Evolutionary conservation across 2,329 filamentous ascomycete species (phyloP), one percentile per base, ranked within the genome.

Genomic region (Alternaria sp.): DNA sequence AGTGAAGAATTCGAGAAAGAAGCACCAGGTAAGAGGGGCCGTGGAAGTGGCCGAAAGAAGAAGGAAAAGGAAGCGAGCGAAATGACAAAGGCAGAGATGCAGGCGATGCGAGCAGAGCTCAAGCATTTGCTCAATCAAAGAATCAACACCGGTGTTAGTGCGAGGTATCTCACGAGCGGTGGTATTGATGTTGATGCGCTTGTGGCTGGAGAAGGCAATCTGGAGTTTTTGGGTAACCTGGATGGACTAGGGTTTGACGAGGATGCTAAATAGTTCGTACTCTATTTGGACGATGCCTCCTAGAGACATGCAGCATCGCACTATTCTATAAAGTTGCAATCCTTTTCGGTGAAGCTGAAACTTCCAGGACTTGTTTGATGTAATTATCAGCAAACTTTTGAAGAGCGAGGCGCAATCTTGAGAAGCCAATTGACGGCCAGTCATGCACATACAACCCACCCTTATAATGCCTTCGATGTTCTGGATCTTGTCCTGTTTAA

Each of bases 101-200:
- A 83, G 2, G 85, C 82, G 0, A 77, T 95, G 74, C 86, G 87
- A 65, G 90, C 87, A 0, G 88, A 96, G 78, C 77, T 98, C 69
- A 89, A 86, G 69, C 83, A 85, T 41, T 77, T 96, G 67, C 77
- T 98, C 71, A 82, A 82, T 3, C 85, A 89, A 76, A 85, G 91
- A 58, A 86, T 97, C 55, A 97, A 97, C 72, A 84, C 92, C 14
- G 93, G 94, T 6, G 91, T 97, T 26, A 96, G 91, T 72, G 92
- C 93, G 79, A 86, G 84, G 70, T 98, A 97, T 77, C 82, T 97
- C 60, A 91, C 92, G 0, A 86, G 87, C n/a, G 91, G 92, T 0
- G 82, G 86, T n/a, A 86, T 97, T n/a, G 90, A 97, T 79, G 83
- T 97, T 5, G 89, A 87, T 63, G 83, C 89, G 51, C 84, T 92